These are phyloP conservation scores for Blastocystis sp. DNA, from an alignment of 352 stramenopile genomes.

Conservation along the genomic window DNA sequence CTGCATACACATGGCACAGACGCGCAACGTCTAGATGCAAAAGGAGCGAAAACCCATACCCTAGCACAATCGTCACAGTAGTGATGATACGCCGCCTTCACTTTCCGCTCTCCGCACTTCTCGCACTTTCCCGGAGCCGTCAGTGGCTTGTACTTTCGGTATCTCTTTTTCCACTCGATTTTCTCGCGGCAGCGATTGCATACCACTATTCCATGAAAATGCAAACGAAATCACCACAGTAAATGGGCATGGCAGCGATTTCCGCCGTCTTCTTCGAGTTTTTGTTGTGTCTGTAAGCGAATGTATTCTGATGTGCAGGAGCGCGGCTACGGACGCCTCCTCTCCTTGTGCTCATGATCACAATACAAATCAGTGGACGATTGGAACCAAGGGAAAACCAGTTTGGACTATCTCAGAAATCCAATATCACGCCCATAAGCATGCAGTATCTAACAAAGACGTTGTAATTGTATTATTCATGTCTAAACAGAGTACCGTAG, in stretches of 20 bases:
- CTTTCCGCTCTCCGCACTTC: conserved; percentile 48
- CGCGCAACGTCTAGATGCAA: not conserved
- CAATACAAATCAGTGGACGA: too few relatives aligned
- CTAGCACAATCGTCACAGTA: conserved; percentile 38
- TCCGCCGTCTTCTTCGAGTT: conserved; percentile 80
- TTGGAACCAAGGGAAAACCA: not conserved
- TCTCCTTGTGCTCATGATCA: conserved; percentile 57
- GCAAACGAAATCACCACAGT: not conserved
- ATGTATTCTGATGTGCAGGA: conserved; percentile 89
- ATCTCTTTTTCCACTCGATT: conserved; percentile 96
- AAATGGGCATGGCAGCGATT: conserved; percentile 58
- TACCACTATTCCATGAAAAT: conserved; percentile 34
- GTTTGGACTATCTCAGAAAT: not conserved
- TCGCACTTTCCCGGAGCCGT: conserved; percentile 79
- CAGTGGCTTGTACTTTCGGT: conserved; percentile 92
- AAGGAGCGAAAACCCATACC: not conserved
- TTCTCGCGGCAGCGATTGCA: conserved; percentile 67
- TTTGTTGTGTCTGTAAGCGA: conserved; percentile 92
- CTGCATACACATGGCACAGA: conserved; percentile 55
- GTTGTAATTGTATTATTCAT: conserved; percentile 11
- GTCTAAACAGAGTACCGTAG: conserved; percentile 55
- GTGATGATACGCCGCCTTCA: conserved; percentile 54
- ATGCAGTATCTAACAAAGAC: not conserved
- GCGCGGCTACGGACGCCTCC: conserved; percentile 66
- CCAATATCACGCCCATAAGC: not conserved